These are phyloP conservation scores for Talaromyces adpressus DNA, from an alignment of 495 filamentous ascomycete genomes.

Conservation along the genomic window DNA sequence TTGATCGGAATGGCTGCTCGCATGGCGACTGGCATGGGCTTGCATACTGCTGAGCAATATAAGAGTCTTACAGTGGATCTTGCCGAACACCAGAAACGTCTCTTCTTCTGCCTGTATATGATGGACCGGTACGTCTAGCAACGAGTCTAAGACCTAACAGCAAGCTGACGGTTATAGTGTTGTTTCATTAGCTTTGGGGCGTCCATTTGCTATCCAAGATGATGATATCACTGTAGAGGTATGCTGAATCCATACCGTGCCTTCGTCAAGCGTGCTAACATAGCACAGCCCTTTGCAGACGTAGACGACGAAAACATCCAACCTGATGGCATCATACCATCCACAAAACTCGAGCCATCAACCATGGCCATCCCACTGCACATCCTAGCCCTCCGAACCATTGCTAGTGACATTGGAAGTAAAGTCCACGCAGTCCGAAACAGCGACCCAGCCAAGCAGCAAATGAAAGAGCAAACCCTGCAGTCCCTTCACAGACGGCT, in stretches of 20 bases:
- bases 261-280: background rate
- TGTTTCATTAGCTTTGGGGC: conserved; percentile 30
- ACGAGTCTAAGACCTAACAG: background rate
- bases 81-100: conserved; percentile 26
- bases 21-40: conserved; percentile 27
- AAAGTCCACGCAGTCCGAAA: conserved; percentile 18
- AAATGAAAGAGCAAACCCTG: conserved; percentile 20
- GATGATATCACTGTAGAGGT: conserved; percentile 31
- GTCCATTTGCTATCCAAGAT: conserved; percentile 33
- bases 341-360: conserved; percentile 19
- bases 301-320: conserved; percentile 28
- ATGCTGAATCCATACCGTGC: background rate
- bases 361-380: conserved; percentile 31
- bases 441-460: conserved; percentile 9
- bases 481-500: conserved; percentile 25
- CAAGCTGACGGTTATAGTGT: conserved; percentile 15
- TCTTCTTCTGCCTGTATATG: conserved; percentile 39
- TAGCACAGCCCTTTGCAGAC: conserved; percentile 23
- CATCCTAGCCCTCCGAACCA: conserved; percentile 26
- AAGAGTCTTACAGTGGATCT: conserved; percentile 17
- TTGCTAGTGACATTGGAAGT: conserved; percentile 28
- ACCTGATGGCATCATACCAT: conserved; percentile 14
- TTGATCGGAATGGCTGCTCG: conserved; percentile 25
- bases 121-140: conserved; percentile 30
- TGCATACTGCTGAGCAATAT: conserved; percentile 21